A percentile compares a stretch with the other conserved stretches of the same genome.
Evolutionary conservation across 495 filamentous ascomycete genomes (phyloP).

Genomic region (Neurospora cerealis): DNA sequence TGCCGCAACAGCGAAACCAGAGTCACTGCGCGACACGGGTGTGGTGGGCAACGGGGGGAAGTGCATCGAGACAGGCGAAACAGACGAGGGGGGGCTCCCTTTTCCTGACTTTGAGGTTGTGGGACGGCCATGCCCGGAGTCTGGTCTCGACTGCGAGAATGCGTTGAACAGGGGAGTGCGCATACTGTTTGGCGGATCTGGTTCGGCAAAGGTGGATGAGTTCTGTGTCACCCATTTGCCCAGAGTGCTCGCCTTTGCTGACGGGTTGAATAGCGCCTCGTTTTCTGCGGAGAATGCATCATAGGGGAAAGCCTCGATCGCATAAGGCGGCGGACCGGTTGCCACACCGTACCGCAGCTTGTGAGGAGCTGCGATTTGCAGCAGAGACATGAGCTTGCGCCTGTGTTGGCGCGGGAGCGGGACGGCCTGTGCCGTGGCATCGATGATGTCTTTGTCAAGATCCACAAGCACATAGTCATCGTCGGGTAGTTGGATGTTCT

Average conservation of each 20-base stretch:
- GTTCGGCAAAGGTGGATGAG: conserved; percentile 73
- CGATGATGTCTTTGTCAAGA: conserved; percentile 80
- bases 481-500: conserved; percentile 83
- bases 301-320: conserved; percentile 81
- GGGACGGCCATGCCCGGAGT: conserved; percentile 60
- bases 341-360: conserved; percentile 79
- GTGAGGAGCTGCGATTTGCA: conserved; percentile 86
- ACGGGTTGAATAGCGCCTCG: conserved; percentile 61
- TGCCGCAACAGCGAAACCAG: conserved; percentile 73
- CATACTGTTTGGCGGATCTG: conserved; percentile 40
- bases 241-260: conserved; percentile 57
- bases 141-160: conserved; percentile 68
- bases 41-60: conserved; percentile 69
- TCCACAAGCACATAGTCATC: conserved; percentile 95
- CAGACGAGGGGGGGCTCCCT: conserved; percentile 72
- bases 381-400: conserved; percentile 74
- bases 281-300: conserved; percentile 86
- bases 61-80: conserved; percentile 70
- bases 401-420: conserved; percentile 81
- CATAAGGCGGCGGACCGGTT: conserved; percentile 84
- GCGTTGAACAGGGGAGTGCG: conserved; percentile 68
- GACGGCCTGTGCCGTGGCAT: conserved; percentile 62
- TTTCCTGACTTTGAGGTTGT: conserved; percentile 69
- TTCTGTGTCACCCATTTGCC: conserved; percentile 80
- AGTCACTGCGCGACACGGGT: conserved; percentile 77